Evolutionary conservation across 2,329 filamentous ascomycete genomes (phyloP), one percentile per base, ranked within the genome.

Genomic region (Alternaria triticimaculans): DNA sequence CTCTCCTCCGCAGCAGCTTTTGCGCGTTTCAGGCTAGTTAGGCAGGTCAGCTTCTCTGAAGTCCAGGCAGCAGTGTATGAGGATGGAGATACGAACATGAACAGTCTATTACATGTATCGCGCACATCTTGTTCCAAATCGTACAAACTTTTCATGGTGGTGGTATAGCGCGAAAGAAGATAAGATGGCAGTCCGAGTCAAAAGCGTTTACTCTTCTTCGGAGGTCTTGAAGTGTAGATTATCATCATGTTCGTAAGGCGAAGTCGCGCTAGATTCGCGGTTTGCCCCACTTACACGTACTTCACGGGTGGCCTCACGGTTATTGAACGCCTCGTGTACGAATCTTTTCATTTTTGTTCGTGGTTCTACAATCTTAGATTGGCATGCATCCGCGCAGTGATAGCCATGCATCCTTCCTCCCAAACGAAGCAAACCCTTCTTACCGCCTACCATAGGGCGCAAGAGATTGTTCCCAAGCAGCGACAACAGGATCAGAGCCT

Each of bases 331-430:
- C 8, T n/a, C 33, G 5, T 37, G 33, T 37, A 7, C 33, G 0
- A 37, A 37, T 0, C 33, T n/a, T 4, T 2, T 37, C 21, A 37
- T 15, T 9, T 37, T 37, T n/a, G 15, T 7, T n/a, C 5, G 33
- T n/a, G 33, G 33, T n/a, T 37, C 21, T 23, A 23, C 5, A 23
- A 23, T 23, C 3, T 37, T 37, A n/a, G 33, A 18, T n/a, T 41
- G 15, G 1, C 0, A 6, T 18, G 5, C 1, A 41, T 41, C 33
- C 0, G 4, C 33, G 0, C 15, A 6, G 8, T 41, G 15, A 6
- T 1, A 41, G 37, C n/a, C 1, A 41, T 2, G 33, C 15, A 41
- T 41, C 9, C 0, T 18, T 11, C 37, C 37, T 3, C 8, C 3
- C 37, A 18, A 41, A 18, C 9, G n/a, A 30, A 6, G 28, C 3